Evolutionary conservation across 2,329 filamentous ascomycete species (phyloP).

Genomic region (Colletotrichum sp.): DNA sequence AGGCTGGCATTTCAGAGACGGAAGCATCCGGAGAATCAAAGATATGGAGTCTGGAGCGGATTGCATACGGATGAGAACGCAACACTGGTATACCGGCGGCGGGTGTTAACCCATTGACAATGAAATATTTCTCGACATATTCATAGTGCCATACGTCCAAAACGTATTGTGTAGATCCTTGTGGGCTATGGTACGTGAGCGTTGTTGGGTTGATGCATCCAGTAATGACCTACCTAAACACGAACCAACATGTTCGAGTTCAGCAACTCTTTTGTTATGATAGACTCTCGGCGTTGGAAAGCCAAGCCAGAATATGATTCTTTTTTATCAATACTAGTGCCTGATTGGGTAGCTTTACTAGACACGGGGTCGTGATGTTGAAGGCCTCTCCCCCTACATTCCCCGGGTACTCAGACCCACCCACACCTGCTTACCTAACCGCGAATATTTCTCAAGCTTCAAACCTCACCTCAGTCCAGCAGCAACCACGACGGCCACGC

Average conservation of each 20-base stretch:
- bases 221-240: neutral
- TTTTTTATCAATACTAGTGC: neutral
- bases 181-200: neutral
- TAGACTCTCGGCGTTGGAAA: neutral
- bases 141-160: neutral
- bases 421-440: conserved; percentile 14
- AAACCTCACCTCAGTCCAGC: neutral
- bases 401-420: neutral
- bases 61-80: neutral
- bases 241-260: neutral
- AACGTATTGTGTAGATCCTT: neutral
- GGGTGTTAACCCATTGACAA: neutral
- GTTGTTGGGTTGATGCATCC: neutral
- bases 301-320: neutral
- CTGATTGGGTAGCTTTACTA: neutral
- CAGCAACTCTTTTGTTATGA: neutral
- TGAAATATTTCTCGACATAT: neutral
- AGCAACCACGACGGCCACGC: neutral
- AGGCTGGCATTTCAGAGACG: neutral
- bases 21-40: neutral
- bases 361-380: neutral
- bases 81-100: neutral
- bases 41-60: conserved; percentile 5
- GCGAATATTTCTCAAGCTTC: conserved; percentile 11
- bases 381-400: neutral